Base-by-base conservation (phyloP, 2,329 filamentous ascomycete genomes). In the Zymoseptoria crescenta region DNA sequence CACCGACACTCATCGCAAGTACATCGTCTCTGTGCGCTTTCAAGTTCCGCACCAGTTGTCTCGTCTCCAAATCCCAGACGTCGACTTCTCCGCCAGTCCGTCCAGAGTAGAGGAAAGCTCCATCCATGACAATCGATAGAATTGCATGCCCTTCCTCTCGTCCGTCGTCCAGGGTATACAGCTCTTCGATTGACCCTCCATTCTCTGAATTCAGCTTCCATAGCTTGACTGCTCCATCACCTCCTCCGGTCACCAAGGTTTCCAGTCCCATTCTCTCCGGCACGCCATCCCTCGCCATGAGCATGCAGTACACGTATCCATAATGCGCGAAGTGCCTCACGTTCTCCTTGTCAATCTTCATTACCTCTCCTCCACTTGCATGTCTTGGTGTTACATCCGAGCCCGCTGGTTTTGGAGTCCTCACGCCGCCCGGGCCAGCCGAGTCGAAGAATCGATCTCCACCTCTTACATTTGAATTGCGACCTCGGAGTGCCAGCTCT, bases 401-500 rank as follows among this genome's bases (percentile, higher is more conserved):
- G 50, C 84, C 82, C 62, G 82, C 84, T 30, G 88, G 85, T 49
- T 88, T 80, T 0, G 91, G 91, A 1, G 91, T 92, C 52, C 84
- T 85, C 2, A 87, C 81, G 16, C 93, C 94, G 28, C 91, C 91
- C 1, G 93, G 87, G 0, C 92, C 91, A 56, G 86, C 83, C 0
- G 92, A 96, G 74, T 97, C 93, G 71, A 96, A 97, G 77, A 97
- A 97, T 24, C 88, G 83, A 73, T 96, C 91, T 71, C 96, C 91
- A 62, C 88, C 57, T 52, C 64, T 60, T 8, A 59, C 49, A 8
- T 61, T 54, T 8, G 63, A 88, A 24, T 29, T 29, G 8, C 51
- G 51, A 19, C 10, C 24, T 30, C 21, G 24, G 4, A 52, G 6
- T 48, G 91, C 82, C 61, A 86, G 83, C 52, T 51, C 53, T 45